Evolutionary conservation across 2,329 filamentous ascomycete species (phyloP), one percentile per base, ranked within the genome.

Genomic region (Torrubiella hemipterigena): DNA sequence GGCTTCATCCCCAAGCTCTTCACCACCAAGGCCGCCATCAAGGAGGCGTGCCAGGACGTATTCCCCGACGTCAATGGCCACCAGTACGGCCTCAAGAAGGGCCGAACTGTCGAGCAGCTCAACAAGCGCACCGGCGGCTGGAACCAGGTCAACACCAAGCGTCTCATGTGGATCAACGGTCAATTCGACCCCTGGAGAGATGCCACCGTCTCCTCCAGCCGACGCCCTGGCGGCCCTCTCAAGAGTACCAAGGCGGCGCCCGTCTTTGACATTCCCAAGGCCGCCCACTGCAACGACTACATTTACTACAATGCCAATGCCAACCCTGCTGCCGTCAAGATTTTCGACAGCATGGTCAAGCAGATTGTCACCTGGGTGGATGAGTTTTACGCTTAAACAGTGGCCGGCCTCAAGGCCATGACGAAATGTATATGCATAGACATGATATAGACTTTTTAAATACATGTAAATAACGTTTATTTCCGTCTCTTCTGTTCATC

Each of bases 281-380:
- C 66, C 2, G 48, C 67, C 7, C 61, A 78, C 44, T 87, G 81
- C 56, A 59, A 61, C 4, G 58, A 68, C 6, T 69, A 72, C 1
- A 85, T 81, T 61, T 74, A 76, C 51, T 69, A 81, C 43, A 70
- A 65, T 1, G 50, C 55, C 0, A 67, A 67, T 0, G 64, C 80
- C 0, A 59, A 83, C 27, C 54, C 52, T 3, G 53, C 69, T 2
- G 62, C 81, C 7, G 58, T 55, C n/a, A 59, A 72, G n/a, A 59
- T 68, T 2, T 77, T 82, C 46, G 51, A 52, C 27, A 51, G 64
- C 35, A 59, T 77, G 40, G 56, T 67, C 8, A 51, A 57, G 27
- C 74, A 77, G 47, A 77, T 81, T 10, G 55, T 65, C 38, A 63
- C 59, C 31, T 83, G 78, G 78, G 47, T 82, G 55, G 42, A 58